Evolutionary conservation across 176 grass and related monocot genomes (phyloP), one percentile per base, ranked within the genome.

Genomic region (Thinopyrum elongatum): DNA sequence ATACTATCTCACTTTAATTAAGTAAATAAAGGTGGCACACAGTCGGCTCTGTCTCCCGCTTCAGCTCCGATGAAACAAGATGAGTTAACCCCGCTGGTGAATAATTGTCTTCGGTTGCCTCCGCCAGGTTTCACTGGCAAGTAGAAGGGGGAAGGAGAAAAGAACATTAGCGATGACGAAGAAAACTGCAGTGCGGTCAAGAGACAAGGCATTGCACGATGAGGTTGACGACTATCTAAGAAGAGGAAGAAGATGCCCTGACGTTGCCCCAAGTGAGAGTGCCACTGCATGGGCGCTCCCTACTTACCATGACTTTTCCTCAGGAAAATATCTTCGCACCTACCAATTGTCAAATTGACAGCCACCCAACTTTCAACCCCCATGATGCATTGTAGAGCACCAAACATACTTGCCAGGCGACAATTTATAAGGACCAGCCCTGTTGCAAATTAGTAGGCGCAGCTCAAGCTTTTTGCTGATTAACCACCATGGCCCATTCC

Each of bases 381-480:
- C 70, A 31, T 23, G 66, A 27, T 70, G 49, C 30, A 36, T 38
- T 1, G 16, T 35, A 21, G 47, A 51, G 14, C 29, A 76, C 70
- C 88, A 86, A 31, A 68, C 64, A 26, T 17, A 15, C 47, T 11
- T 26, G 10, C 2, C 2, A 7, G 25, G 23, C 70, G 63, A 28
- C 63, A 8, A 61, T 38, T 70, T 86, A 90, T 86, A 82, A 25
- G 63, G 77, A n/a, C 36, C 36, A 15, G 39, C 42, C 42, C 31
- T 28, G 8, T 14, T 1, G 41, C 70, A 67, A 33, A 38, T 30
- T 13, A 26, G 8, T 11, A 57, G 22, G 13, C 8, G 9, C 44
- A 53, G 28, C 26, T 33, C 55, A 13, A 64, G 21, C 28, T 41
- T 25, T 28, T 25, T 28, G 17, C 36, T 35, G 30, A 25, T 19